Conservation (phyloP, 2,329 filamentous ascomycete species). For the Elsinoe perseae region DNA sequence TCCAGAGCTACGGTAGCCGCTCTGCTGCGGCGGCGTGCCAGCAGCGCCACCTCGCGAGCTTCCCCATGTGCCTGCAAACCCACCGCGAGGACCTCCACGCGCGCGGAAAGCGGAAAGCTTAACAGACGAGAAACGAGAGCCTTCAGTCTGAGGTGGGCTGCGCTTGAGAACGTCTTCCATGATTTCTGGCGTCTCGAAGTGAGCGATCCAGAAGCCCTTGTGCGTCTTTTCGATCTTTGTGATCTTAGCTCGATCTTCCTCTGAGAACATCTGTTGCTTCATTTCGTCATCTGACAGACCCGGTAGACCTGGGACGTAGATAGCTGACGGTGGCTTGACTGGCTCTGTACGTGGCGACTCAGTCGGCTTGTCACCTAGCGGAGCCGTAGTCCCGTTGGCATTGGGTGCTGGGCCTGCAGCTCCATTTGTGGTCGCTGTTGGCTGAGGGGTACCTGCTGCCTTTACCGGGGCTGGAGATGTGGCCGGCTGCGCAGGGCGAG, state of each 20-base stretch:
- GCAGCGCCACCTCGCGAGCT: slow-evolving; percentile 54
- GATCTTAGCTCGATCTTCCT: slow-evolving; percentile 78
- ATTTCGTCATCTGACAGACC: slow-evolving; percentile 47
- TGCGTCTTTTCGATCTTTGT: slow-evolving; percentile 61
- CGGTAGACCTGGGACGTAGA: slow-evolving; percentile 64
- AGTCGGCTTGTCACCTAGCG: slow-evolving; percentile 29
- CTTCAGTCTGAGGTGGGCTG: slow-evolving; percentile 57
- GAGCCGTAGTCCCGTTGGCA: slow-evolving; percentile 44
- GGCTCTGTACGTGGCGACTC: slow-evolving; percentile 29
- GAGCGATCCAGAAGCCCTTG: slow-evolving; percentile 74
- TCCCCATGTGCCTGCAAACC: slow-evolving; percentile 51
- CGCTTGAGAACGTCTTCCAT: slow-evolving; percentile 71
- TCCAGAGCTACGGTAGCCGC: slow-evolving; percentile 66
- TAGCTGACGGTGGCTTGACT: slow-evolving; percentile 63
- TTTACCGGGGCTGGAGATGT: slow-evolving; percentile 35
- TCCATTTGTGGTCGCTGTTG: slow-evolving; percentile 29
- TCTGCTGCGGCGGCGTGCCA: slow-evolving; percentile 36
- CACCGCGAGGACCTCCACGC: slow-evolving; percentile 35
- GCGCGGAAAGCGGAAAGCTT: slow-evolving; percentile 57
- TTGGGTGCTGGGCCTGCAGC: slow-evolving; percentile 21
- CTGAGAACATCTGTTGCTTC: slow-evolving; percentile 68
- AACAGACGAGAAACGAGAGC: slow-evolving; percentile 46
- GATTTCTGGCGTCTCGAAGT: slow-evolving; percentile 72
- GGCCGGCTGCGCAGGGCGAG: slow-evolving; percentile 17
- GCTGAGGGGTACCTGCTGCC: slow-evolving; percentile 38